Conservation (phyloP, 768 basidiomycete genomes). For the Russula emetica region DNA sequence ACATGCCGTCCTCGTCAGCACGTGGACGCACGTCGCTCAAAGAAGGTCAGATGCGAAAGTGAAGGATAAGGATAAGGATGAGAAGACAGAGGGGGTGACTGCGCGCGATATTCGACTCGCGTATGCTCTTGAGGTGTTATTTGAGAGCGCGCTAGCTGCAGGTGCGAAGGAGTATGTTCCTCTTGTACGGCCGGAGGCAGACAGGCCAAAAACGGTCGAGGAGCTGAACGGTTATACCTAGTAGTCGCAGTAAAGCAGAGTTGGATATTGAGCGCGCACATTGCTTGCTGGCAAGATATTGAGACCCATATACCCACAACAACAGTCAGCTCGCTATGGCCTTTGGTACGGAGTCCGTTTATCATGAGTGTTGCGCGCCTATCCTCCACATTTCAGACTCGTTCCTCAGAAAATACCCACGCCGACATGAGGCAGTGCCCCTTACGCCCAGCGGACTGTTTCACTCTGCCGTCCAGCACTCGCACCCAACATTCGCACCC, state of each 20-base stretch:
- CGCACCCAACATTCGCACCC: too few species aligned
- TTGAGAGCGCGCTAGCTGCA: conserved; percentile 13
- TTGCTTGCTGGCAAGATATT: too few species aligned
- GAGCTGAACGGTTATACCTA: conserved; percentile 1
- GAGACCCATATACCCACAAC: too few species aligned
- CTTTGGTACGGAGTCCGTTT: too few species aligned
- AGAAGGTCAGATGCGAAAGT: background rate
- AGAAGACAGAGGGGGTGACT: conserved; percentile 18
- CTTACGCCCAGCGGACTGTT: background rate
- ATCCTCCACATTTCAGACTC: background rate
- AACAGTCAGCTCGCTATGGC: too few species aligned
- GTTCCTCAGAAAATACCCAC: background rate
- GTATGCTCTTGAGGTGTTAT: conserved; percentile 19
- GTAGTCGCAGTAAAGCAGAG: too few species aligned
- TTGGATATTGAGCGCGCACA: too few species aligned
- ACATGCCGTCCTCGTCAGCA: conserved; percentile 15
- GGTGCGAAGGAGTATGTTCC: conserved; percentile 9
- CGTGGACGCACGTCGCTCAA: conserved; percentile 23
- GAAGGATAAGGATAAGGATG: too few species aligned
- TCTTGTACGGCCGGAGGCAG: conserved; percentile 7
- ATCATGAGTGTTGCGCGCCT: background rate
- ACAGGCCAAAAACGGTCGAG: conserved; percentile 17
- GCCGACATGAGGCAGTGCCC: background rate
- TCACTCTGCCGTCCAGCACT: background rate
- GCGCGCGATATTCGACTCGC: conserved; percentile 21